These are phyloP conservation scores for Venturia effusa DNA, from an alignment of 2,329 filamentous ascomycete genomes.

Conservation along the genomic window DNA sequence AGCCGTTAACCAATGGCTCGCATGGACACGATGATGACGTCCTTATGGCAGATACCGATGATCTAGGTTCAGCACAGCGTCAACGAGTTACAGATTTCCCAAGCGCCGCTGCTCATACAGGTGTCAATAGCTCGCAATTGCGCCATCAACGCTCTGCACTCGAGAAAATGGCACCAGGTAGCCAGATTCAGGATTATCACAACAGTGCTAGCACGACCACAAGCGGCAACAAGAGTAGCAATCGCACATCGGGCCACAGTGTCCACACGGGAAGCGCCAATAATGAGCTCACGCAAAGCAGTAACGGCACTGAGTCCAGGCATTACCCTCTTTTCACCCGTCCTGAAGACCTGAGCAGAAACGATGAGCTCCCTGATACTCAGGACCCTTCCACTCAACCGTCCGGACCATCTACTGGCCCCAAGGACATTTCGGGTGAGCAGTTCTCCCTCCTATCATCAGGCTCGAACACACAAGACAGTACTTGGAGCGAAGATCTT, in stretches of 20 bases:
- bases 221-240: slow-evolving; percentile 59
- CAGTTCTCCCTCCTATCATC: neutral
- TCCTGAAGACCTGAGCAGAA: slow-evolving; percentile 38
- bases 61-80: slow-evolving; percentile 19
- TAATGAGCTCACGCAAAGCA: slow-evolving; percentile 50
- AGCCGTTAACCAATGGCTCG: slow-evolving; percentile 6
- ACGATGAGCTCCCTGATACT: slow-evolving; percentile 54
- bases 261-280: slow-evolving; percentile 33
- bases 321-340: slow-evolving; percentile 46
- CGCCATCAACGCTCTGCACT: slow-evolving; percentile 38
- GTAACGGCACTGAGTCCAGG: slow-evolving; percentile 46
- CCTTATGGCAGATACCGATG: slow-evolving; percentile 34
- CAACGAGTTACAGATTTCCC: slow-evolving; percentile 20
- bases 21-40: slow-evolving; percentile 28
- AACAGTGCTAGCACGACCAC: slow-evolving; percentile 88
- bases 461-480: neutral
- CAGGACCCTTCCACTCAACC: slow-evolving; percentile 26
- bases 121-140: neutral
- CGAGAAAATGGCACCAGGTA: slow-evolving; percentile 47
- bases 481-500: slow-evolving; percentile 3
- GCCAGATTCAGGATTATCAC: slow-evolving; percentile 50
- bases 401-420: neutral
- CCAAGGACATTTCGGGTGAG: slow-evolving; percentile 3
- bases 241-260: slow-evolving; percentile 5
- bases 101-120: slow-evolving; percentile 18